Evolutionary conservation across 2,329 filamentous ascomycete genomes (phyloP).

Genomic region (Venturia nashicola): DNA sequence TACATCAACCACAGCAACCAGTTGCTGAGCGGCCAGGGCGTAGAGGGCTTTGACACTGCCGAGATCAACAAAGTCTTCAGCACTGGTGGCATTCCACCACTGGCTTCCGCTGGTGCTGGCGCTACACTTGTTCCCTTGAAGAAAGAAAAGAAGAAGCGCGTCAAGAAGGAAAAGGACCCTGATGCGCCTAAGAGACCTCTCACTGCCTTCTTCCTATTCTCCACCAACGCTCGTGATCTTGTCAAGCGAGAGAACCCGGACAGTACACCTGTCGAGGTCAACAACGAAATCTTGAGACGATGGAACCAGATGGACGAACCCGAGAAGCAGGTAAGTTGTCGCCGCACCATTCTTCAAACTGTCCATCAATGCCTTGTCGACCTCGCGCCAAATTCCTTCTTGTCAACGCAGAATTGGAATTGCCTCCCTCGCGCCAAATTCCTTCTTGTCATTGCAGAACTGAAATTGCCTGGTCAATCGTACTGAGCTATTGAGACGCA

Average conservation of each 20-base stretch:
- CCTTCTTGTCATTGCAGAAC: neutral
- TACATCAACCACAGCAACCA: conserved; percentile 84
- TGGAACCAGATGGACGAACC: conserved; percentile 66
- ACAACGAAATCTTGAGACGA: conserved; percentile 73
- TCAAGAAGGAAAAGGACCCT: conserved; percentile 65
- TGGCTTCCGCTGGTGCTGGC: conserved; percentile 14
- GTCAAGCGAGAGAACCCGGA: conserved; percentile 60
- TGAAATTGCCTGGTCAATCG: neutral
- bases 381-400: neutral
- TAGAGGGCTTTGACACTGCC: conserved; percentile 14
- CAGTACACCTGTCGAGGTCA: conserved; percentile 73
- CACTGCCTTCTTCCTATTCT: conserved; percentile 91
- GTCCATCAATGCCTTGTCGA: neutral
- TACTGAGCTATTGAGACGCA: neutral
- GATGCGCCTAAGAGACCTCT: conserved; percentile 90
- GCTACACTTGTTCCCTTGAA: conserved; percentile 13
- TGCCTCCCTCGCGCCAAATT: neutral
- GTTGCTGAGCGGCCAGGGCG: conserved; percentile 39
- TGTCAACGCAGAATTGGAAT: neutral
- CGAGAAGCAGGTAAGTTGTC: conserved; percentile 52
- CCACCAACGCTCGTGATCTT: conserved; percentile 73
- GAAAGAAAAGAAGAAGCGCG: conserved; percentile 63
- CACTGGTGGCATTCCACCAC: neutral
- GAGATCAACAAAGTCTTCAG: conserved; percentile 20
- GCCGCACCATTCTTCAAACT: neutral